Conservation (phyloP, 352 stramenopile genomes). For the Phytophthora quininea region DNA sequence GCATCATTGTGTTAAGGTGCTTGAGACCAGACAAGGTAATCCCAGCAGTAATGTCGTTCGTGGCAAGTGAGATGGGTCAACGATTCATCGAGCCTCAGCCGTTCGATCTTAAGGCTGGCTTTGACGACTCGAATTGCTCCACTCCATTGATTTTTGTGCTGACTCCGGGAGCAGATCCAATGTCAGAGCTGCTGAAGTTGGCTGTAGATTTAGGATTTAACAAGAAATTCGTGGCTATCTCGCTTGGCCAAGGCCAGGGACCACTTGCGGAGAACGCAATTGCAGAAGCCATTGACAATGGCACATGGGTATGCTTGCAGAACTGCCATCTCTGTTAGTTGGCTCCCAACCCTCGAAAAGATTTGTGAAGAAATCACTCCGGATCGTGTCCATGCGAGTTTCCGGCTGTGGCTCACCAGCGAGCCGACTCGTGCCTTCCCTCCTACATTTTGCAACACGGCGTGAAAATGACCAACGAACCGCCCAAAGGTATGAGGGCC, state of each 20-base stretch:
- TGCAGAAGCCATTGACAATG: constrained; percentile 92
- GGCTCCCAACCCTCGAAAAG: constrained; percentile 94
- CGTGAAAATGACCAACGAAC: constrained; percentile 97
- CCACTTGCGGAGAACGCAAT: constrained; percentile 93
- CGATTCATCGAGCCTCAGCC: constrained; percentile 93
- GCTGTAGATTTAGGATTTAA: constrained; percentile 91
- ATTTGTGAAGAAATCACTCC: constrained; percentile 94
- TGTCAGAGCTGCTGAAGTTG: constrained; percentile 94
- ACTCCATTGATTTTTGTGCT: constrained; percentile 96
- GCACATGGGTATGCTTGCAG: constrained; percentile 95
- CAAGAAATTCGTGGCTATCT: constrained; percentile 94
- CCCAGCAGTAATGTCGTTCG: constrained; percentile 90
- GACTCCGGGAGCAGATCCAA: constrained; percentile 93
- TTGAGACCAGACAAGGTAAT: constrained; percentile 94
- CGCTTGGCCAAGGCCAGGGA: constrained; percentile 94
- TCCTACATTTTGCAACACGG: constrained; percentile 94
- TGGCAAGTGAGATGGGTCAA: constrained; percentile 88
- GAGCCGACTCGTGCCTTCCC: constrained; percentile 93
- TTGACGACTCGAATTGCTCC: constrained; percentile 92
- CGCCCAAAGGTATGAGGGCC: constrained; percentile 93
- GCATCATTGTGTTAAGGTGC: constrained; percentile 90
- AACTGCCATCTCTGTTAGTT: constrained; percentile 96
- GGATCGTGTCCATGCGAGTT: constrained; percentile 91
- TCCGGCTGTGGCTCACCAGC: constrained; percentile 95
- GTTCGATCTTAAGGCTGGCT: constrained; percentile 93